Evolutionary conservation across 169 alveolate genomes (phyloP).

Genomic region (Plasmodium yoelii): DNA sequence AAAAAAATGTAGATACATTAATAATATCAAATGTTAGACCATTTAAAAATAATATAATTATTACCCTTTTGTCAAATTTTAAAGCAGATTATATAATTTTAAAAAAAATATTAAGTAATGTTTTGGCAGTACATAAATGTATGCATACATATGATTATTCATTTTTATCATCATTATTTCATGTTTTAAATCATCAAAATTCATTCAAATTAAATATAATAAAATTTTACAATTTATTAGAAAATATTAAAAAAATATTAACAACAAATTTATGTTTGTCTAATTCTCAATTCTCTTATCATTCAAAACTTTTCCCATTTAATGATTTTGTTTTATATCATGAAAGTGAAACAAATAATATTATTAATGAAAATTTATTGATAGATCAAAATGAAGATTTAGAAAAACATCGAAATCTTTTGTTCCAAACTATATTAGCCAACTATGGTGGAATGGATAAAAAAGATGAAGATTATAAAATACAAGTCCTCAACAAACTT

Average conservation of each 20-base stretch:
- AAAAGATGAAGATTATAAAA: slow-evolving; percentile 13
- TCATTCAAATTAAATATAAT: slow-evolving; percentile 52
- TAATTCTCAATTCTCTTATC: slow-evolving; percentile 6
- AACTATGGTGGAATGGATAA: slow-evolving; percentile 22
- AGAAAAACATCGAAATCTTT: slow-evolving; percentile 9
- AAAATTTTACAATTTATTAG: slow-evolving; percentile 60
- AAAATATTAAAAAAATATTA: slow-evolving; percentile 38
- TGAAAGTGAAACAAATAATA: slow-evolving; percentile 30
- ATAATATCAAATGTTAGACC: slow-evolving; percentile 71
- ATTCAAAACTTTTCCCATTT: slow-evolving; percentile 19
- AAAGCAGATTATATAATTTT: slow-evolving; percentile 68
- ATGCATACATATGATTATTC: slow-evolving; percentile 45
- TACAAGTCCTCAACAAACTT: slow-evolving; percentile 5
- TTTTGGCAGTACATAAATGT: slow-evolving; percentile 46
- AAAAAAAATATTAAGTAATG: slow-evolving; percentile 43
- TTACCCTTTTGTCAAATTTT: slow-evolving; percentile 67
- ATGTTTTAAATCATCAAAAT: slow-evolving; percentile 70
- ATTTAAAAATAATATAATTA: slow-evolving; percentile 50
- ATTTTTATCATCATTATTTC: slow-evolving; percentile 47
- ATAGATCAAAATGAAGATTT: slow-evolving; percentile 21
- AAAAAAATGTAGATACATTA: slow-evolving; percentile 21
- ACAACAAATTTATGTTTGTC: slow-evolving; percentile 24
- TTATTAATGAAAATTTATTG: slow-evolving; percentile 29
- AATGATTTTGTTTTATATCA: slow-evolving; percentile 66
- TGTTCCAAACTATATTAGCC: slow-evolving; percentile 8